Base-by-base conservation (phyloP, 345 rosid species). In the Pugionium dolabratum region DNA sequence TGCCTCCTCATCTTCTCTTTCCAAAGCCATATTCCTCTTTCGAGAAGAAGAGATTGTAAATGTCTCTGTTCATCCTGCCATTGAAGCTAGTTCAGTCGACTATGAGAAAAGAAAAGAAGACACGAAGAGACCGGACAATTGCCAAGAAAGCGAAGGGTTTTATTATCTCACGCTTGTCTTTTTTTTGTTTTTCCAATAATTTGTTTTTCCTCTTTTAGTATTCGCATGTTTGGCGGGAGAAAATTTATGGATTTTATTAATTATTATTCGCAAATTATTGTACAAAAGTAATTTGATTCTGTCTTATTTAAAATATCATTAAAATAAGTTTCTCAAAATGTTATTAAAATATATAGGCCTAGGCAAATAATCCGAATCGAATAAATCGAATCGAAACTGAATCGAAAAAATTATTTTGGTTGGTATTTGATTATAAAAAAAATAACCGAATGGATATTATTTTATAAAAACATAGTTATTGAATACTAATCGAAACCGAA, bases 11-110 rank as follows among this genome's bases (percentile, higher is more conserved):
- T 84, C 77, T 46, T 80, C 82, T 64, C 75, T 76, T 66, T 71
- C 83, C 67, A 84, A 67, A 63, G 87, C 81, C 94, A 88, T 86
- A 5, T 64, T 43, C 71, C 76, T 75, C 91, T 81, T 80, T 79
- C 6, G 32, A 29, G 87, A 78, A 78, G 86, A 84, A 78, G 80
- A 79, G 73, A 76, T 39, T 66, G 65, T 48, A 64, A 7, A 75
- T n/a, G 53, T 6, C 73, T 70, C 62, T 76, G 81, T 29, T 84
- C 94, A 91, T 88, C 79, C 64, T 78, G 76, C 66, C 79, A 78
- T 76, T 50, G 70, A 67, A 69, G 49, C 37, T 50, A 35, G 62
- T 62, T 62, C 62, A 18, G 4, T 70, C 35, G 50, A 62, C 28
- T 47, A 27, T 32, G 27, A 58, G 55, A 28, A 55, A 51, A 63